Conservation (phyloP, 768 basidiomycete genomes). For the Boletus subcaerulescens region DNA sequence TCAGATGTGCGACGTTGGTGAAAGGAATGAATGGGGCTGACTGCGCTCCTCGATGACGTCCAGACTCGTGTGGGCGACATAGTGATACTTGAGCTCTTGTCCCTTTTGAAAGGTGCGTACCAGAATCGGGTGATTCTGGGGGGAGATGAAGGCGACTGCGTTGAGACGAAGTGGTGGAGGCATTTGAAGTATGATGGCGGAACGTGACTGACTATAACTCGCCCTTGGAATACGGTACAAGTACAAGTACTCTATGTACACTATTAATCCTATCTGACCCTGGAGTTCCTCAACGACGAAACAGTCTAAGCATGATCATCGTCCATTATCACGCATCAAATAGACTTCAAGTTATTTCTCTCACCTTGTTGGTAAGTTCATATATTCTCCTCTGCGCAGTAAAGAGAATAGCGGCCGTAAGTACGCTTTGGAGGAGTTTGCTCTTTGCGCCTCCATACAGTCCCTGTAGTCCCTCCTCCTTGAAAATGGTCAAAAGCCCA, state of each 20-base stretch:
- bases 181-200: conserved; percentile 37
- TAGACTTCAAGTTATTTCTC: background rate
- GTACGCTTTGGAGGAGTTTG: conserved; percentile 88
- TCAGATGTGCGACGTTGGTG: background rate
- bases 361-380: conserved; percentile 59
- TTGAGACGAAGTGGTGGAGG: conserved; percentile 67
- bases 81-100: conserved; percentile 80
- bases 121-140: conserved; percentile 76
- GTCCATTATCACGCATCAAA: background rate
- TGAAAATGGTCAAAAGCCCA: conserved; percentile 75
- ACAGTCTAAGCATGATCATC: conserved; percentile 9
- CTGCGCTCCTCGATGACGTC: conserved; percentile 92
- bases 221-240: too few species aligned
- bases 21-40: conserved; percentile 36
- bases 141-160: conserved; percentile 83
- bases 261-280: background rate
- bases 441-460: conserved; percentile 84
- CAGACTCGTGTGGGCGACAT: conserved; percentile 85
- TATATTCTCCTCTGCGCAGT: conserved; percentile 82
- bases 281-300: conserved; percentile 8
- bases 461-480: conserved; percentile 76
- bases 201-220: too few species aligned
- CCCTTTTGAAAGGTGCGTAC: conserved; percentile 66
- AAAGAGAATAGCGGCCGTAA: conserved; percentile 93
- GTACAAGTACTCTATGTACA: too few species aligned